These are phyloP conservation scores for Pleurotus citrinopileatus DNA, from an alignment of 768 basidiomycete genomes.

Conservation along the genomic window DNA sequence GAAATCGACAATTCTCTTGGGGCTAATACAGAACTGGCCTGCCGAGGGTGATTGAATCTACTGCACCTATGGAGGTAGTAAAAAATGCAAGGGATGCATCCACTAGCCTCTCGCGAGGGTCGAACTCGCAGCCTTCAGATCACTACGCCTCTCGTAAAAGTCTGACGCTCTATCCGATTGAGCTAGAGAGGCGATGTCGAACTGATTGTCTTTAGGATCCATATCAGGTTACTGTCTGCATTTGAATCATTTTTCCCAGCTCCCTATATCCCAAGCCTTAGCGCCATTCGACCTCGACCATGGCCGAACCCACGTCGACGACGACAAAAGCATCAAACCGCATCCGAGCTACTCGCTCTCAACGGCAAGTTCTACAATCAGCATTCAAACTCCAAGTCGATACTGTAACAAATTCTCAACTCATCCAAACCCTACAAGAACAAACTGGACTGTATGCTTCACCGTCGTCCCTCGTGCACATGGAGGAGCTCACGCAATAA, in stretches of 20 bases:
- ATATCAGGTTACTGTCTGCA: too few species aligned
- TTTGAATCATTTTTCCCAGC: too few species aligned
- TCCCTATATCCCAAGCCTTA: too few species aligned
- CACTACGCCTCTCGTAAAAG: constrained; percentile 33
- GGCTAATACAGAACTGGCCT: too few species aligned
- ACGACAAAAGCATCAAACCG: too few species aligned
- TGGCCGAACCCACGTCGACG: too few species aligned
- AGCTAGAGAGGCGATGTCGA: constrained; percentile 37
- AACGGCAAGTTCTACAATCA: background rate
- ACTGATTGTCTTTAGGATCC: background rate
- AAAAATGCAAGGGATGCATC: background rate
- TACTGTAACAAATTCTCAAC: background rate
- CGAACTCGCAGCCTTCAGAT: constrained; percentile 86
- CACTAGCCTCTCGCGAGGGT: constrained; percentile 60
- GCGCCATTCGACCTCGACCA: too few species aligned
- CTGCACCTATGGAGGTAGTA: too few species aligned
- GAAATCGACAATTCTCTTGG: too few species aligned
- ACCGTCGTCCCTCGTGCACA: background rate
- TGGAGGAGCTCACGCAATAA: background rate
- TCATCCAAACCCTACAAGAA: background rate
- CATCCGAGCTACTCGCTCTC: background rate
- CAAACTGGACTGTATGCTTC: constrained; percentile 9
- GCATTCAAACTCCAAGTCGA: background rate
- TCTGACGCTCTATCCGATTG: constrained; percentile 68
- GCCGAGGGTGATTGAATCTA: too few species aligned